Evolutionary conservation across 768 basidiomycete species (phyloP).

Genomic region (Candolleomyces eurysporus): DNA sequence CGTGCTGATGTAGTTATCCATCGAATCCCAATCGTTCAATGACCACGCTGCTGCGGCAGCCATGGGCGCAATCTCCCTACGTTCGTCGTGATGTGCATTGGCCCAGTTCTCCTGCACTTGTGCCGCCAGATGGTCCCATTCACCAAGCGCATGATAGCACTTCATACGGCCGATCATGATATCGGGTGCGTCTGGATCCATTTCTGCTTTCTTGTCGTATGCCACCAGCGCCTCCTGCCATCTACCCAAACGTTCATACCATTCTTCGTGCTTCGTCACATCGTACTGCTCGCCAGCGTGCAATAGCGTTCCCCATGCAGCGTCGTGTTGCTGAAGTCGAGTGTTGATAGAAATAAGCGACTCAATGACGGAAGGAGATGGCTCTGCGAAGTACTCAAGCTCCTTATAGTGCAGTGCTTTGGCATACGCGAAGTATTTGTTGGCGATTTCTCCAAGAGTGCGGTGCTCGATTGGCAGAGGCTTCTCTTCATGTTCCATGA

Average conservation of each 20-base stretch:
- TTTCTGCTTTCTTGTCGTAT: conserved; percentile 75
- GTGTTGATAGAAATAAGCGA: conserved; percentile 96
- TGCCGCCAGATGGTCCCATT: conserved; percentile 89
- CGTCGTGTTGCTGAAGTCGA: conserved; percentile 93
- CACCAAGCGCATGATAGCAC: conserved; percentile 94
- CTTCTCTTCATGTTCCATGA: conserved; percentile 99
- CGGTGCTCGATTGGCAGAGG: conserved; percentile 90
- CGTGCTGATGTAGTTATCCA: conserved; percentile 94
- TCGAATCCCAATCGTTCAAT: conserved; percentile 93
- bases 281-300: conserved; percentile 90
- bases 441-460: conserved; percentile 90
- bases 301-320: conserved; percentile 93
- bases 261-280: conserved; percentile 91
- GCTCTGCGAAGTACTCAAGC: conserved; percentile 91
- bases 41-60: conserved; percentile 98
- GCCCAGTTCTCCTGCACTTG: conserved; percentile 90
- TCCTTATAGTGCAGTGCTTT: conserved; percentile 99
- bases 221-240: conserved; percentile 93
- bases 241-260: conserved; percentile 94
- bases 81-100: conserved; percentile 77
- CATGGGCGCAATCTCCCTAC: conserved; percentile 91
- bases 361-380: conserved; percentile 88
- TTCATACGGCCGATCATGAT: conserved; percentile 90
- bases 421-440: conserved; percentile 92
- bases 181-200: conserved; percentile 75